Conservation (phyloP, 2,329 filamentous ascomycete species). For the Aspergillus hortae region DNA sequence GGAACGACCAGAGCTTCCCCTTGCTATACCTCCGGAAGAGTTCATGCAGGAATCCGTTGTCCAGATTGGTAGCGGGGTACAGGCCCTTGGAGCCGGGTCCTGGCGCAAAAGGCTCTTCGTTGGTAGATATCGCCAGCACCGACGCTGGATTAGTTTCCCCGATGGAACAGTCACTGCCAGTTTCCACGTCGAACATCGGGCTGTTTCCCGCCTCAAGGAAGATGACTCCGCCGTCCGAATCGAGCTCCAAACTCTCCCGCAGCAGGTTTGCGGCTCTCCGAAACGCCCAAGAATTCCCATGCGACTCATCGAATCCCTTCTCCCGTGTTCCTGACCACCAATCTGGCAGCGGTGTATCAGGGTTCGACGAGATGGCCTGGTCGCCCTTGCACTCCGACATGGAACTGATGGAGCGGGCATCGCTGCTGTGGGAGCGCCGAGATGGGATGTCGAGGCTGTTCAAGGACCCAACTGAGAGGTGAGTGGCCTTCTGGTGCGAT, state of each 20-base stretch:
- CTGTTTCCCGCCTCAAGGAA: constrained; percentile 32
- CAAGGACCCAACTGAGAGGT: constrained; percentile 21
- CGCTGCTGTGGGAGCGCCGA: constrained; percentile 26
- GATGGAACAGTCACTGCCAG: constrained; percentile 26
- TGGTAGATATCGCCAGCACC: constrained; percentile 33
- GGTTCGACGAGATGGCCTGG: constrained; percentile 23
- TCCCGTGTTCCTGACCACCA: constrained; percentile 29
- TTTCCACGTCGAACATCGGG: constrained; percentile 25
- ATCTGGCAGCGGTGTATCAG: constrained; percentile 28
- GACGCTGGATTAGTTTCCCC: constrained; percentile 27
- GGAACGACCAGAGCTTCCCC: constrained; percentile 49
- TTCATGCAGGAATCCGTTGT: constrained; percentile 29
- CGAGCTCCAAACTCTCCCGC: constrained; percentile 45
- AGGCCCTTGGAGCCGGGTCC: constrained; percentile 23
- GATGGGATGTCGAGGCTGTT: constrained; percentile 20
- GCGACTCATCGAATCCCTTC: constrained; percentile 29
- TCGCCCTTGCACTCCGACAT: constrained; percentile 27
- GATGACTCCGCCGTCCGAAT: constrained; percentile 46
- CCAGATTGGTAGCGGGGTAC: constrained; percentile 29
- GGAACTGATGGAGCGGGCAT: constrained; percentile 23
- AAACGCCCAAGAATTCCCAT: constrained; percentile 43
- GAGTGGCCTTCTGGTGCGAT: constrained; percentile 19
- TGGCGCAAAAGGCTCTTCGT: constrained; percentile 34
- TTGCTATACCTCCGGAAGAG: constrained; percentile 45
- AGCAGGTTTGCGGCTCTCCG: constrained; percentile 48